Percentiles rank a stretch among this genome's conserved stretches.
Evolutionary conservation across 2,329 filamentous ascomycete genomes (phyloP).

Genomic region (Aspergillus persii): DNA sequence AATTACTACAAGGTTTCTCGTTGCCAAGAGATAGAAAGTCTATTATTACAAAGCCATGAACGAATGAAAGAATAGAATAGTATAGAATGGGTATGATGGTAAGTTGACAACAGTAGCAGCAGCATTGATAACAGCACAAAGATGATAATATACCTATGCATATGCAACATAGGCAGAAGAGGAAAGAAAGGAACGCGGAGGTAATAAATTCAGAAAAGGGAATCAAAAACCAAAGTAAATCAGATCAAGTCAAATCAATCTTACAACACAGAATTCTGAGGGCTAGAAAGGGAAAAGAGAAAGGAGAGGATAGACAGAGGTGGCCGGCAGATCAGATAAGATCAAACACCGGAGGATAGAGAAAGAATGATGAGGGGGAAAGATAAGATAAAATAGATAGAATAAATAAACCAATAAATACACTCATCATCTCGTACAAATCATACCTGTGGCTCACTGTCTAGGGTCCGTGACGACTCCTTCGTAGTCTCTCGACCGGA

Average conservation of each 20-base stretch:
- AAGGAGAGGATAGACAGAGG: neutral
- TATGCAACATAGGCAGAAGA: conserved; percentile 7
- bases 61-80: conserved; percentile 4
- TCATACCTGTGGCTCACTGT: conserved; percentile 27
- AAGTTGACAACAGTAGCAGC: conserved; percentile 2
- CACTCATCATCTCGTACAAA: conserved; percentile 10
- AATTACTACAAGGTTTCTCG: neutral
- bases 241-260: neutral
- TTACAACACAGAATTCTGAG: neutral
- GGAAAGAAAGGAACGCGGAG: conserved; percentile 9
- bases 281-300: conserved; percentile 8
- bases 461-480: conserved; percentile 73
- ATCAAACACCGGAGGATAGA: neutral
- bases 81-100: conserved; percentile 21
- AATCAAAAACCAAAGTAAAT: neutral
- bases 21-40: neutral
- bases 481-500: conserved; percentile 86
- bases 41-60: conserved; percentile 7
- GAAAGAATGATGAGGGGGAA: conserved; percentile 3
- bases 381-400: conserved; percentile 8
- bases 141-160: conserved; percentile 26
- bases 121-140: conserved; percentile 12
- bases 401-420: conserved; percentile 12
- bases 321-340: too few relatives aligned
- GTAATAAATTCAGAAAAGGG: conserved; percentile 2